Conservation (phyloP, 1,284 basidiomycete genomes). For the Violaceomyces palustris region DNA sequence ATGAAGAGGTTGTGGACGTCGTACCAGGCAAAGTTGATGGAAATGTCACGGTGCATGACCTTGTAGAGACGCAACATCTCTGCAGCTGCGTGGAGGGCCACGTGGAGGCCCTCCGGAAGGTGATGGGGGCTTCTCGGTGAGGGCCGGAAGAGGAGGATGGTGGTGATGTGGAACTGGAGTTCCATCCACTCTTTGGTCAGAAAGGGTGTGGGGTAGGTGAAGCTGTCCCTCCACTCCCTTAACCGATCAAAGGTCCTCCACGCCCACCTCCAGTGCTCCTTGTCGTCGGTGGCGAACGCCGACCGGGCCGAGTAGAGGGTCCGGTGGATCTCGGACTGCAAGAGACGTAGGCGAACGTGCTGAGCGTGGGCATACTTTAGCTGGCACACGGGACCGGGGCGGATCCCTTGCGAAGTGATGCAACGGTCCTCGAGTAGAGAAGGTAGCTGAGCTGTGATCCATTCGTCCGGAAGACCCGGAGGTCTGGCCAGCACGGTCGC, state of each 20-base stretch:
- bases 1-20: slow-evolving; percentile 30
- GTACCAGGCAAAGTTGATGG: slow-evolving; percentile 27
- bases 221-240: slow-evolving; percentile 1
- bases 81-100: slow-evolving; percentile 20
- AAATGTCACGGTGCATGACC: slow-evolving; percentile 20
- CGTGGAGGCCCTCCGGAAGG: slow-evolving; percentile 15
- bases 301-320: too few relatives aligned
- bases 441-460: slow-evolving; percentile 27
- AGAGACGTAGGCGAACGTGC: slow-evolving; percentile 20
- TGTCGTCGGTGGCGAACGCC: too few relatives aligned
- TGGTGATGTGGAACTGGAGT: slow-evolving; percentile 18
- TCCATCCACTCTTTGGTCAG: slow-evolving; percentile 28
- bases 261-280: not conserved
- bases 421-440: too few relatives aligned
- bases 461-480: slow-evolving; percentile 24
- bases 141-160: slow-evolving; percentile 22
- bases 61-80: slow-evolving; percentile 30
- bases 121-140: slow-evolving; percentile 25
- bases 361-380: too few relatives aligned
- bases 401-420: too few relatives aligned
- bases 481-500: slow-evolving; percentile 18
- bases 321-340: slow-evolving; percentile 32
- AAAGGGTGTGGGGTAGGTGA: slow-evolving; percentile 9
- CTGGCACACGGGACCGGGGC: too few relatives aligned
- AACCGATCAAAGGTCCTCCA: not conserved